Evolutionary conservation across 2,329 filamentous ascomycete genomes (phyloP), one percentile per base, ranked within the genome.

Genomic region (Beauveria sp.): DNA sequence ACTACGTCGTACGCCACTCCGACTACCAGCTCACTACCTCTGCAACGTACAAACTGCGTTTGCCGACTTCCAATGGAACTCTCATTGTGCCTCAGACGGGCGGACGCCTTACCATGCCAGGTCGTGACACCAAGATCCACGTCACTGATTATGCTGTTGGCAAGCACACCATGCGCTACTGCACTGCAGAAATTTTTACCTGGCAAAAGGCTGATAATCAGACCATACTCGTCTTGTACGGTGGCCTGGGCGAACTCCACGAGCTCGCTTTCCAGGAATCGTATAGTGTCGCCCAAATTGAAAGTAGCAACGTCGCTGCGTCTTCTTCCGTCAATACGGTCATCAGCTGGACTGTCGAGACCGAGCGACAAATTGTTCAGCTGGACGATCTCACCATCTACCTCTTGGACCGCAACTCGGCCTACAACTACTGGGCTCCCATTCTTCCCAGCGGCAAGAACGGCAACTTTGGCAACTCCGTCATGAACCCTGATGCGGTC

Each of bases 161-260:
- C 1, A 78, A 79, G 24, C 72, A 78, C 14, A 83, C 78, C 5
- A 69, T 89, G n/a, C 73, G 87, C 1, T 89, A 88, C 73, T 88
- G 83, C 0, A 85, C 86, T 5, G 84, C 84, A 0, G 86, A 89
- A 67, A 80, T 89, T 57, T 84, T 85, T 65, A 88, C 84, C 0
- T 87, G 84, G 80, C 85, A 88, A 71, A 79, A 83, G 64, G 85
- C 85, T 64, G 77, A 76, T 1, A 73, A 80, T 51, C 81, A 80
- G 69, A 85, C 81, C 18, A 79, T 83, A 0, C 71, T 88, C 1
- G 73, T 88, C 2, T 74, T 89, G 2, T 88, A 88, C 65, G 83
- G 83, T 18, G 84, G 81, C 1, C 75, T 79, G 3, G 79, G 77
- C 14, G 86, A 88, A 67, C 76, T 75, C 3, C 84, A 88, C 65